A percentile compares a stretch with the other conserved stretches of the same genome.
These are phyloP conservation scores for Saturnispora bothae DNA, from an alignment of 805 yeast genomes.

Conservation along the genomic window DNA sequence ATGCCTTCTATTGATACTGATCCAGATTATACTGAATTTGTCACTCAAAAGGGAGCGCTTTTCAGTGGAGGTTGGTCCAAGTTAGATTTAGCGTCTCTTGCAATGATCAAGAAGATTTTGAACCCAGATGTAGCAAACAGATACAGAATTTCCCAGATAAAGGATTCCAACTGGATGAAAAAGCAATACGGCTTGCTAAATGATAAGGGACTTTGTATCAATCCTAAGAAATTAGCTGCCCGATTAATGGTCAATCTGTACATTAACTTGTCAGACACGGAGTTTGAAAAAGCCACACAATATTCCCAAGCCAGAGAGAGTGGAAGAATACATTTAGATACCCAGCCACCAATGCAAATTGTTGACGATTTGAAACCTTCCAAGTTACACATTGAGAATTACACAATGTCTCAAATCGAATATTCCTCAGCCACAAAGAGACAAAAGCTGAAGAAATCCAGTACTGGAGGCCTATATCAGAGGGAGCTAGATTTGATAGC, in stretches of 20 bases:
- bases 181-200: conserved; percentile 34
- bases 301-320: conserved; percentile 15
- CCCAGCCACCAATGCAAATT: conserved; percentile 38
- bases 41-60: conserved; percentile 36
- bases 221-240: conserved; percentile 41
- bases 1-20: conserved; percentile 40
- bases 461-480: conserved; percentile 18
- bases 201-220: conserved; percentile 39
- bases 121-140: conserved; percentile 39
- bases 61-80: conserved; percentile 44
- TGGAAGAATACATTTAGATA: conserved; percentile 20
- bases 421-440: conserved; percentile 30
- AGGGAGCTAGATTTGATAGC: conserved; percentile 28
- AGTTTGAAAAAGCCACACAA: conserved; percentile 25
- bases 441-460: conserved; percentile 20
- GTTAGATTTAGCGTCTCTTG: conserved; percentile 37
- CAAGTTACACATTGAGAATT: conserved; percentile 19
- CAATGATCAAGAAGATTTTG: conserved; percentile 42
- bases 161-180: conserved; percentile 47
- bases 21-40: conserved; percentile 27
- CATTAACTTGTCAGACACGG: conserved; percentile 43
- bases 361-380: conserved; percentile 27
- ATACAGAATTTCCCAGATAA: conserved; percentile 30
- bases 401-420: conserved; percentile 34
- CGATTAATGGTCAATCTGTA: conserved; percentile 41